Evolutionary conservation across 345 rosid species (phyloP).

Genomic region (Reutealis trisperma): DNA sequence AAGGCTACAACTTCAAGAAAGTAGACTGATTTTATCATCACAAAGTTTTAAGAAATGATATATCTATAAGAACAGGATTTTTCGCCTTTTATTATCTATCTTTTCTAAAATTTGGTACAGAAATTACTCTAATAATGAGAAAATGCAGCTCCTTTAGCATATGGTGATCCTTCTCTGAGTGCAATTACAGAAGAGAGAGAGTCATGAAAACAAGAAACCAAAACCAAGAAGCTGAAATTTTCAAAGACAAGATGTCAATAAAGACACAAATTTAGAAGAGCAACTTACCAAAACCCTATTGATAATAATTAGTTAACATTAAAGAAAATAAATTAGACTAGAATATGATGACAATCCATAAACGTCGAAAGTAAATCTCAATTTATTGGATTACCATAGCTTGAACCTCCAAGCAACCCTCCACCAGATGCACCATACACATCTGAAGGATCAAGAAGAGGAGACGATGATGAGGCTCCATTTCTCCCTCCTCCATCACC

Average conservation of each 20-base stretch:
- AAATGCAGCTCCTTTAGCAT: conserved; percentile 32
- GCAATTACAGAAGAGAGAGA: conserved; percentile 25
- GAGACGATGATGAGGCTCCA: conserved; percentile 58
- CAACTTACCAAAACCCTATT: conserved; percentile 35
- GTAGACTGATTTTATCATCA: conserved; percentile 20
- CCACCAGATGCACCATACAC: conserved; percentile 64
- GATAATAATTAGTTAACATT: conserved; percentile 33
- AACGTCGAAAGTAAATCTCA: conserved; percentile 26
- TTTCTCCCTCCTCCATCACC: conserved; percentile 42
- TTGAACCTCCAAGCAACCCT: conserved; percentile 61
- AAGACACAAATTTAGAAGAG: conserved; percentile 25
- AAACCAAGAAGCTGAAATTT: conserved; percentile 23
- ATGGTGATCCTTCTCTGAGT: conserved; percentile 16
- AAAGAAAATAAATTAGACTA: conserved; percentile 20
- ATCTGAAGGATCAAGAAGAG: conserved; percentile 58
- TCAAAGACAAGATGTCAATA: conserved; percentile 15
- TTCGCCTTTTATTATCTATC: conserved; percentile 11
- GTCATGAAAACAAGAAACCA: conserved; percentile 12
- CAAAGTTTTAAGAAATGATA: conserved; percentile 21
- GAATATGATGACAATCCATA: neutral
- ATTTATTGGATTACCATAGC: conserved; percentile 66
- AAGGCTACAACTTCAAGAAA: conserved; percentile 34
- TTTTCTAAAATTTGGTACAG: conserved; percentile 20
- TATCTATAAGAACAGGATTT: conserved; percentile 23
- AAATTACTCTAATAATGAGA: conserved; percentile 3